Conservation (phyloP, 805 yeast species). For the Deakozyma indianensis region DNA sequence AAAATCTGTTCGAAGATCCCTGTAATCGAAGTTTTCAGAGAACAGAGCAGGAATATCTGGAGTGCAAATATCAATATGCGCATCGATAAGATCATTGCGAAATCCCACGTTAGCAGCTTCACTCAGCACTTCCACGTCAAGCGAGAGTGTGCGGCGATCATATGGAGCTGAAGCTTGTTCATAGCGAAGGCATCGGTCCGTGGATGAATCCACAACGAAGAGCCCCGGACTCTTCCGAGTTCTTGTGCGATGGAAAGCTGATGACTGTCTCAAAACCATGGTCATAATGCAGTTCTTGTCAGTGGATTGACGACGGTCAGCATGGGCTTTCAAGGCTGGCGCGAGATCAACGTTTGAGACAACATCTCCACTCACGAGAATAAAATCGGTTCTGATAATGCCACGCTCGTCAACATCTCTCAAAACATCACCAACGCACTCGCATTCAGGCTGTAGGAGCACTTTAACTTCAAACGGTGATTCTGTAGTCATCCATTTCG, state of each 20-base stretch:
- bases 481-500: slow-evolving; percentile 28
- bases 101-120: slow-evolving; percentile 61
- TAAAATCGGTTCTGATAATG: slow-evolving; percentile 75
- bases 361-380: slow-evolving; percentile 86
- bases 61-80: slow-evolving; percentile 91
- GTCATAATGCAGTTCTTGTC: slow-evolving; percentile 92
- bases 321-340: slow-evolving; percentile 60
- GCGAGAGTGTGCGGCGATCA: slow-evolving; percentile 26
- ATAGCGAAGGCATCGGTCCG: slow-evolving; percentile 69
- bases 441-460: slow-evolving; percentile 68
- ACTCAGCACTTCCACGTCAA: slow-evolving; percentile 49
- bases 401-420: slow-evolving; percentile 89
- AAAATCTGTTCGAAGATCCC: slow-evolving; percentile 71
- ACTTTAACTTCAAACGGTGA: slow-evolving; percentile 75
- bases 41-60: slow-evolving; percentile 90
- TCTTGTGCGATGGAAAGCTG: slow-evolving; percentile 74
- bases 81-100: slow-evolving; percentile 88
- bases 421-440: slow-evolving; percentile 96
- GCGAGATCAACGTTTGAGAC: slow-evolving; percentile 81
- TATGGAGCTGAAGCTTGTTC: slow-evolving; percentile 48
- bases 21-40: slow-evolving; percentile 94
- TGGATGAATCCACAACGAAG: slow-evolving; percentile 61
- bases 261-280: slow-evolving; percentile 79
- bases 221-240: slow-evolving; percentile 71
- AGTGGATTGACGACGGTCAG: slow-evolving; percentile 40